Evolutionary conservation across 1,284 basidiomycete genomes (phyloP).

Genomic region (Xerocomus amazonicus): DNA sequence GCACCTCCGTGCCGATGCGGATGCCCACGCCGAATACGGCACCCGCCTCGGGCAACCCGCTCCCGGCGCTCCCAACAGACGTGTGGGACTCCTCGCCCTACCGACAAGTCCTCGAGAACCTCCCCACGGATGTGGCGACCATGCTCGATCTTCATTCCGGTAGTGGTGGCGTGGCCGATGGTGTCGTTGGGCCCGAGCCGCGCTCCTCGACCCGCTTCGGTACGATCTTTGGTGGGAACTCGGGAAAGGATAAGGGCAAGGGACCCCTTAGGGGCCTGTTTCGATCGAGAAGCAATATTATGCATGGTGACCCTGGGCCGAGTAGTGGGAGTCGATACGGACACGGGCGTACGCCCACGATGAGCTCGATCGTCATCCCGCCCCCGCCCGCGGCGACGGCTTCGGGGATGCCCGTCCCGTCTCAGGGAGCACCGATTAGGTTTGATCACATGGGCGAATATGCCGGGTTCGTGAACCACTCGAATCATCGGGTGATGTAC

Average conservation of each 20-base stretch:
- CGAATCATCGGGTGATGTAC: constrained; percentile 52
- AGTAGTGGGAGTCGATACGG: constrained; percentile 16
- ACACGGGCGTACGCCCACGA: constrained; percentile 20
- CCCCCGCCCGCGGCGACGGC: constrained; percentile 15
- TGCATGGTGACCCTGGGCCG: constrained; percentile 12
- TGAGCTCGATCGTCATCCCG: constrained; percentile 26
- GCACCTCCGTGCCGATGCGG: constrained; percentile 11
- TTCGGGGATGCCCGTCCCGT: constrained; percentile 21
- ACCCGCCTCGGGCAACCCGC: constrained; percentile 38
- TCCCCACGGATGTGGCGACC: constrained; percentile 42
- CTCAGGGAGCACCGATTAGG: constrained; percentile 23
- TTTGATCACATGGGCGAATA: constrained; percentile 27
- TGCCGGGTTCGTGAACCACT: constrained; percentile 54
- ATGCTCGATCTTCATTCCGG: constrained; percentile 26
- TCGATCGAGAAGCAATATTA: constrained; percentile 24
- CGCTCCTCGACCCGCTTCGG: constrained; percentile 19
- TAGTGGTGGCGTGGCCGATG: not conserved
- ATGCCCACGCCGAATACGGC: not conserved
- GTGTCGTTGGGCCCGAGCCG: constrained; percentile 7
- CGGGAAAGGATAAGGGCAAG: constrained; percentile 27
- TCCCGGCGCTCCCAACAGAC: constrained; percentile 49
- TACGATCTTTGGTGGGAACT: constrained; percentile 22
- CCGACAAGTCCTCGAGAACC: constrained; percentile 40
- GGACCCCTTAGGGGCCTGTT: constrained; percentile 24
- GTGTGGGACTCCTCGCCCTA: constrained; percentile 50